These are phyloP conservation scores for Butyriboletus appendiculatus DNA, from an alignment of 1,284 basidiomycete genomes.

Conservation along the genomic window DNA sequence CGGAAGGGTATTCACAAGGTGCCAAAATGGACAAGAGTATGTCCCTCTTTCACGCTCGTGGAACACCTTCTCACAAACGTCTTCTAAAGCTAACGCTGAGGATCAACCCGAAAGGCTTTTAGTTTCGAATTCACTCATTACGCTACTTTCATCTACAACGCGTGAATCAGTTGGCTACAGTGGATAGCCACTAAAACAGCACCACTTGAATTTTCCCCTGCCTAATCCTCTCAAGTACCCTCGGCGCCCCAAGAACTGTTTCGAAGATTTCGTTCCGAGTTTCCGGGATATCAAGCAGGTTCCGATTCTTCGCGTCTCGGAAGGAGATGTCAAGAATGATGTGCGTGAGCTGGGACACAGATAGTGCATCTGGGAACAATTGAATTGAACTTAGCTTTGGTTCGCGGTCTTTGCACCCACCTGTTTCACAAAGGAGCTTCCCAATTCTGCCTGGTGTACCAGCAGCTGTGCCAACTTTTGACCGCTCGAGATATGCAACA, in stretches of 20 bases:
- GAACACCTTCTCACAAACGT: conserved; percentile 15
- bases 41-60: conserved; percentile 31
- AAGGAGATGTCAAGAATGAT: conserved; percentile 75
- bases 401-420: conserved; percentile 41
- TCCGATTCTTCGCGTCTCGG: conserved; percentile 73
- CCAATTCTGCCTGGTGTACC: conserved; percentile 83
- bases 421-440: conserved; percentile 75
- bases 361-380: conserved; percentile 58
- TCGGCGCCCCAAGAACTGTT: conserved; percentile 62
- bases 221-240: conserved; percentile 61
- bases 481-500: conserved; percentile 69
- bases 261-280: conserved; percentile 80
- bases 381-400: conserved; percentile 6
- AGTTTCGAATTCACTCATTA: conserved; percentile 53
- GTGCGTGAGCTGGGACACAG: conserved; percentile 73
- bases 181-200: conserved; percentile 52
- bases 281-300: conserved; percentile 78
- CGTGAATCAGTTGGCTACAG: background rate
- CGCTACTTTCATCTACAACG: conserved; percentile 19
- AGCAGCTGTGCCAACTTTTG: conserved; percentile 75
- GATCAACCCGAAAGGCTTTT: conserved; percentile 90
- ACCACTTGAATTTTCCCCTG: conserved; percentile 76
- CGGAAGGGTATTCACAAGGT: conserved; percentile 96
- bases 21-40: conserved; percentile 89
- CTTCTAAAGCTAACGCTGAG: conserved; percentile 70